Evolutionary conservation across 1,139 yeast species (phyloP), one percentile per base, ranked within the genome.

Genomic region (Zygosaccharomyces sapae): DNA sequence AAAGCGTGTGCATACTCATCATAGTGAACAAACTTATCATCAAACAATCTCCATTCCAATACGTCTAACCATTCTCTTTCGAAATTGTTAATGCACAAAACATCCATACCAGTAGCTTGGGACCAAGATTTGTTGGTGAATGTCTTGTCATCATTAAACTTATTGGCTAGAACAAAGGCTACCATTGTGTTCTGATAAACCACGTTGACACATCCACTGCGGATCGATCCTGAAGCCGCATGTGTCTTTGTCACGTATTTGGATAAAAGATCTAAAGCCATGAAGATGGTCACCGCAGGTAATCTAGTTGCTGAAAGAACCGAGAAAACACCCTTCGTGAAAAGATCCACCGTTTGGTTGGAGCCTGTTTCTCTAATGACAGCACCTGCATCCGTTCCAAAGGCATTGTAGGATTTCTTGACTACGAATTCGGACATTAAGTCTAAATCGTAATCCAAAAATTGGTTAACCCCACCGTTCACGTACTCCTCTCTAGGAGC

Each of bases 81-180:
- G 54, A 79, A 72, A 20, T 67, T 63, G 59, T 90, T 88, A 52
- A 92, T 73, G 34, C 75, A 70, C 2, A 61, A 60, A 46, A 87
- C 74, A 12, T 79, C 70, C 54, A 92, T 75, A 22, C 95, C 95
- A n/a, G 97, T 86, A 19, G 97, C 97, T 48, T 89, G 92, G 41
- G 89, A 78, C 98, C 98, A 92, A 7, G 96, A 88, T 62, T 82
- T 82, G 70, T 90, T 92, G 52, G 96, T 89, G 63, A 92, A 92
- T 24, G 97, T 92, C 69, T 90, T 89, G 70, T 92, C 98, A 67
- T 92, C 97, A 64, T 90, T 89, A 66, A 89, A 87, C 69, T 92
- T 92, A 71, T 92, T 92, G 38, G 96, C 95, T 54, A 92, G 73
- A 35, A 92, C 78, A 41, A 92, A 74, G 1, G 95, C 77, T 27